Base-by-base conservation (phyloP, 192 early-diverging fungal genomes). In the Backusella psychrophila region DNA sequence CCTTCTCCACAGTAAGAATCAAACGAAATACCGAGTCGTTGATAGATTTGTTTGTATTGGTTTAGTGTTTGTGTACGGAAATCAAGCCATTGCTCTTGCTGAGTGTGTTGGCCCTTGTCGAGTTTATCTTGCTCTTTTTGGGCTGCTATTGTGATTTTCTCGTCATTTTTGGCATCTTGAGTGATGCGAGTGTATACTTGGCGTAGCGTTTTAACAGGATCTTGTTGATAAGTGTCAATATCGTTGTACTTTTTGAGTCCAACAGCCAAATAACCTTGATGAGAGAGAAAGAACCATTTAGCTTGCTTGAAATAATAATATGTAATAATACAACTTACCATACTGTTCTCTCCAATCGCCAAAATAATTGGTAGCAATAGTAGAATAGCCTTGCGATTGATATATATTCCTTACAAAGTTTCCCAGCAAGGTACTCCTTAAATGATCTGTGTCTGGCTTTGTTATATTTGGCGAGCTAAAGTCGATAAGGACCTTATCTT, bases 331-430 rank as follows among this genome's bases (percentile, higher is more conserved):
- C 29, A 23, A 71, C 88, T 76, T 85, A 87, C 93, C 97, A 83
- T 94, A 98, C 82, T 98, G 96, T 79, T 96, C 98, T 42, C 97
- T 96, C 97, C 97, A 98, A 80, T 98, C 96, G 49, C 97, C 97
- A 31, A 98, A 82, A 81, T 98, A 96, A 84, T 98, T 98, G 78
- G 96, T 93, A 12, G 89, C 87, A 41, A 96, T 86, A 8, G 89
- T 90, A 4, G 92, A 90, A 85, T 91, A 93, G 29, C 96, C 97
- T 72, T 89, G 88, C 35, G 92, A 93, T 75, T 89, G 81, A 80
- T 93, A 84, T 17, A 91, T 81, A 36, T 93, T 87, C 66, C 84
- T 83, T 73, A 95, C 86, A 84, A 96, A 94, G 84, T 93, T 92
- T 17, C 97, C 97, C 68, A 98, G 92, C 77, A 98, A 96, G 3